phyloP scores from a whole-genome alignment of 805 yeast species.

The Candida namnaoensis region DNA sequence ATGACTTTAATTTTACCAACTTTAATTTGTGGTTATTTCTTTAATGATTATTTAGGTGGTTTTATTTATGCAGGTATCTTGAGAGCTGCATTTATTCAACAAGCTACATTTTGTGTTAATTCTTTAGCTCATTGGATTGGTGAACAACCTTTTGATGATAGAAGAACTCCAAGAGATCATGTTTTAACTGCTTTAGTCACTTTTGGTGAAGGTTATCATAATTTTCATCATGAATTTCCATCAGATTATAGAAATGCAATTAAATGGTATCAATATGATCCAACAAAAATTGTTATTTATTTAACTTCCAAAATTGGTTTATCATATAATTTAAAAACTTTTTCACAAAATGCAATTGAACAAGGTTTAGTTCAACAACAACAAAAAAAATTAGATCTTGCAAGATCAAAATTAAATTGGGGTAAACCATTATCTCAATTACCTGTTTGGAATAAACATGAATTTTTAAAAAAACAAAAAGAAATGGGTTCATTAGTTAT shows the following conservation, averaged over 20 bases:
- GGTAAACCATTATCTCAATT: constrained; percentile 58
- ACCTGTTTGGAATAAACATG: constrained; percentile 68
- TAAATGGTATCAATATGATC: constrained; percentile 84
- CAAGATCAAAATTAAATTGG: constrained; percentile 62
- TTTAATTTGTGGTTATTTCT: constrained; percentile 42
- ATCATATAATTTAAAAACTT: constrained; percentile 65
- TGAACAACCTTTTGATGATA: constrained; percentile 77
- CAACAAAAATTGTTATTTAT: constrained; percentile 63
- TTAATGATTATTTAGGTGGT: constrained; percentile 64
- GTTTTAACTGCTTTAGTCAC: constrained; percentile 74
- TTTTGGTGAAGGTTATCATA: constrained; percentile 85
- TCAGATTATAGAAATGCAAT: constrained; percentile 83
- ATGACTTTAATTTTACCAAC: constrained; percentile 59
- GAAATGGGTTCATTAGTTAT: constrained; percentile 54
- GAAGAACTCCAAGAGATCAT: constrained; percentile 83
- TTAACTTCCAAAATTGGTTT: constrained; percentile 54
- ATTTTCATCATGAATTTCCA: constrained; percentile 88
- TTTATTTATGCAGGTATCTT: constrained; percentile 69
- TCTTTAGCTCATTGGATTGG: constrained; percentile 86
- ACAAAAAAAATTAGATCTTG: constrained; percentile 66
- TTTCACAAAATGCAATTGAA: constrained; percentile 73
- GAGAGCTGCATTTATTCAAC: constrained; percentile 65
- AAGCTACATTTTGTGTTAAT: constrained; percentile 81
- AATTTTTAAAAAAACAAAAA: constrained; percentile 42
- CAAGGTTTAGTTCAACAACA: constrained; percentile 79